These are phyloP conservation scores for Stephanocyclus meneghinianus DNA, from an alignment of 352 stramenopile genomes.

Conservation along the genomic window DNA sequence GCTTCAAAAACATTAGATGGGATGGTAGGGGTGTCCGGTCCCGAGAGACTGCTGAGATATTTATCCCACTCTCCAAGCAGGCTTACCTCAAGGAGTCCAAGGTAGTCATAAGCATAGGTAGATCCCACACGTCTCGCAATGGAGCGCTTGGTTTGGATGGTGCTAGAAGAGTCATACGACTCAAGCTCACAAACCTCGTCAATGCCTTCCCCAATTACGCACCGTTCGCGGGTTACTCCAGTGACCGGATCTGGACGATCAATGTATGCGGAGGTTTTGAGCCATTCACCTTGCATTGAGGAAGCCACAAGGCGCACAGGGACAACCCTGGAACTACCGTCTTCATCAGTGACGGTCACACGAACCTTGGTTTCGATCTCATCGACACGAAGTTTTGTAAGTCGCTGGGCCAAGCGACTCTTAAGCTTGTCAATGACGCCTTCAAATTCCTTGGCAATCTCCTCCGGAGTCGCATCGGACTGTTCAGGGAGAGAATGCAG, in stretches of 20 bases:
- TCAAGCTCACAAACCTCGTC: constrained; percentile 84
- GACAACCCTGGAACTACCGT: constrained; percentile 69
- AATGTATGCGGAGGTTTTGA: constrained; percentile 96
- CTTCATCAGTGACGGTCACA: constrained; percentile 82
- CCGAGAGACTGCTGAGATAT: constrained; percentile 82
- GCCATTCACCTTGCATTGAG: constrained; percentile 96
- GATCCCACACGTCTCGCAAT: constrained; percentile 93
- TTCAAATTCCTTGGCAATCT: constrained; percentile 73
- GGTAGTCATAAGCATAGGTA: constrained; percentile 99
- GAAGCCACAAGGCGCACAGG: constrained; percentile 94
- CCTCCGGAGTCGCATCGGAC: constrained; percentile 58
- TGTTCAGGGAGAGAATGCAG: constrained; percentile 84
- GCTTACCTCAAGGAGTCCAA: constrained; percentile 97
- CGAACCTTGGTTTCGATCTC: constrained; percentile 98
- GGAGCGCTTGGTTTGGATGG: constrained; percentile 86
- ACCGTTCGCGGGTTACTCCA: constrained; percentile 85
- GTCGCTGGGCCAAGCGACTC: constrained; percentile 85
- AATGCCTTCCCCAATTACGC: constrained; percentile 68
- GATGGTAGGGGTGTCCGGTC: constrained; percentile 84
- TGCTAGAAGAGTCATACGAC: constrained; percentile 84
- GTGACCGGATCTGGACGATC: constrained; percentile 88
- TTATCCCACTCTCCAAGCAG: constrained; percentile 92
- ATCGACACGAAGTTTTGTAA: constrained; percentile 94
- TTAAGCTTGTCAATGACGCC: constrained; percentile 79
- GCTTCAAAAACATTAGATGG: constrained; percentile 82